Percentiles rank a stretch among this genome's conserved stretches.
phyloP scores from a whole-genome alignment of 352 stramenopile genomes.

The Phytophthora litchii region DNA sequence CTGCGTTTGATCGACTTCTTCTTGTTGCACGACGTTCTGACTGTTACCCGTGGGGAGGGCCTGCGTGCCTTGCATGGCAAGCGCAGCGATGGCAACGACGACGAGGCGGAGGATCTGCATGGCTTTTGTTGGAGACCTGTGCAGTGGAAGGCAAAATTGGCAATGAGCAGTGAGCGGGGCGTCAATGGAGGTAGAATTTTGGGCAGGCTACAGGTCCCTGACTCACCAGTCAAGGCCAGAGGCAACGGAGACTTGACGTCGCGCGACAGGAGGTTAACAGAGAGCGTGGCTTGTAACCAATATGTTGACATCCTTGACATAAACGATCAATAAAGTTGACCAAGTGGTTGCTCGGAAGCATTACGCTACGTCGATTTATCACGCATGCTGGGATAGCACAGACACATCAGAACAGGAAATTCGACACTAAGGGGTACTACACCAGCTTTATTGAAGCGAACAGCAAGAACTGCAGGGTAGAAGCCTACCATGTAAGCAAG shows the following conservation, averaged over 20 bases:
- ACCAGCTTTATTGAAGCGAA: slow-evolving; percentile 7
- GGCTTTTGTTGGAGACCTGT: slow-evolving; percentile 14
- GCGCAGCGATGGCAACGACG: slow-evolving; percentile 21
- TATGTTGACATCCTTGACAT: neutral
- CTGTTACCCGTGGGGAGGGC: slow-evolving; percentile 30
- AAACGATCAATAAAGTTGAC: slow-evolving; percentile 9
- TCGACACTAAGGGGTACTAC: neutral
- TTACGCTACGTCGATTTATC: slow-evolving; percentile 10
- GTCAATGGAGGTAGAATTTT: neutral
- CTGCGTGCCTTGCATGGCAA: slow-evolving; percentile 41
- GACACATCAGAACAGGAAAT: neutral
- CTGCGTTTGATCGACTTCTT: slow-evolving; percentile 3
- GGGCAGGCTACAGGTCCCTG: neutral
- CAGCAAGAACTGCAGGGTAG: neutral
- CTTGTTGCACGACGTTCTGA: slow-evolving; percentile 12
- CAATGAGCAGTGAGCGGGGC: slow-evolving; percentile 20
- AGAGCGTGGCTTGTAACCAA: slow-evolving; percentile 1
- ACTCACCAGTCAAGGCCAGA: slow-evolving; percentile 4
- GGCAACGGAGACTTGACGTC: slow-evolving; percentile 3
- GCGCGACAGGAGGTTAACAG: slow-evolving; percentile 4
- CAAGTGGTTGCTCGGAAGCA: slow-evolving; percentile 10
- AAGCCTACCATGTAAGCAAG: slow-evolving; percentile 3
- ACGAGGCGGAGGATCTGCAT: slow-evolving; percentile 30
- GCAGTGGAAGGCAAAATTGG: slow-evolving; percentile 17
- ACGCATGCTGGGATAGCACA: slow-evolving; percentile 2